Evolutionary conservation across 495 filamentous ascomycete species (phyloP), one percentile per base, ranked within the genome.

Genomic region (Hypoxylon subgilvum): DNA sequence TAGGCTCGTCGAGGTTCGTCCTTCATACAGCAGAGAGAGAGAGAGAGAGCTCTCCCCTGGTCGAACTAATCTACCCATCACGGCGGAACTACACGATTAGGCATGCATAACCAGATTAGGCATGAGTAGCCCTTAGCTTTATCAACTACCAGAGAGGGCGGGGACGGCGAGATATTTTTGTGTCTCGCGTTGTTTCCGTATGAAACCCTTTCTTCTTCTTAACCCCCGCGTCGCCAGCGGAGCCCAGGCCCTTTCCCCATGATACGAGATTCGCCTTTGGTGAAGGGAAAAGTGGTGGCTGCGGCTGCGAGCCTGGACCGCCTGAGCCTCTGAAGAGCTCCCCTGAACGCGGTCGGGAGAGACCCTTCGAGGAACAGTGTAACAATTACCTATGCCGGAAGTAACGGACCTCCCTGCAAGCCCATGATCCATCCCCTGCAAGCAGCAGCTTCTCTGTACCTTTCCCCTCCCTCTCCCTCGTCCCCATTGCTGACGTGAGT

Each of bases 361-460:
- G 48, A 27, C 21, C 36, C 7, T 46, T 42, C 23, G 39, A 58
- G 45, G 50, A 39, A 59, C 39, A 40, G 50, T 59, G 61, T 55
- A 59, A 64, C 61, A 16, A 64, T 64, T 45, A n/a, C n/a, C n/a
- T n/a, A 49, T 64, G 54, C 61, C 61, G 61, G 61, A 64, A 64
- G 52, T 52, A 51, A 59, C 61, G 61, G 61, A 55, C 61, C 2
- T 64, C 49, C 31, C 61, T 64, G 61, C 61, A 64, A 59, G 54
- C 55, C 50, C 49, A n/a, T n/a, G n/a, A n/a, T n/a, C n/a, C 61
- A 54, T 50, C 23, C 59, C 49, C 53, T 63, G 53, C 43, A 57
- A 21, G 19, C 30, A 48, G n/a, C 16, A 13, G 27, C 19, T 14
- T 5, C 12, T 36, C 23, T 17, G 9, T 39, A 8, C 12, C 18